These are phyloP conservation scores for Candida pseudofarinosa DNA, from an alignment of 805 yeast species.

Conservation along the genomic window DNA sequence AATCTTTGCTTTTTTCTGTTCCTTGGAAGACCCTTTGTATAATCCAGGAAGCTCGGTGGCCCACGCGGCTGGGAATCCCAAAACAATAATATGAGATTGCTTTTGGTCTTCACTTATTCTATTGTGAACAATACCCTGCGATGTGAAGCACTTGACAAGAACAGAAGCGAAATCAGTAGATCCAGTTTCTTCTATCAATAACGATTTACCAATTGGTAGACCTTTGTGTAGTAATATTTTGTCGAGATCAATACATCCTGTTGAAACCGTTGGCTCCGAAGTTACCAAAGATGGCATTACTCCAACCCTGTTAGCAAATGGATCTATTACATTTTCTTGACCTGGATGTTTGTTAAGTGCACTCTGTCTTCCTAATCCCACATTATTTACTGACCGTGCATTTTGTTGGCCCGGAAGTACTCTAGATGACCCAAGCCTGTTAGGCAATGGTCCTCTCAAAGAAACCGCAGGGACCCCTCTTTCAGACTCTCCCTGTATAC, in stretches of 20 bases:
- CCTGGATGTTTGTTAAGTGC: background rate
- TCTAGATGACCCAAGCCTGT: background rate
- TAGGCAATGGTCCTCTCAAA: slow-evolving; percentile 2
- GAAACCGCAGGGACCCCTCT: slow-evolving; percentile 2
- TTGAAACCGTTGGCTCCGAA: slow-evolving; percentile 71
- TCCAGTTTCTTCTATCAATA: slow-evolving; percentile 77
- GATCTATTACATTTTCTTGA: background rate
- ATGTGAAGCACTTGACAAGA: slow-evolving; percentile 60
- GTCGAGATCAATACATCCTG: slow-evolving; percentile 78
- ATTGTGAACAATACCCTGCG: slow-evolving; percentile 73
- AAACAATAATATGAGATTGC: slow-evolving; percentile 58
- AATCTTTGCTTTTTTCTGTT: slow-evolving; percentile 58
- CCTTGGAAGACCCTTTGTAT: slow-evolving; percentile 64
- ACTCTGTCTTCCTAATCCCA: background rate
- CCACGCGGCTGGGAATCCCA: slow-evolving; percentile 60
- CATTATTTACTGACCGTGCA: slow-evolving; percentile 4
- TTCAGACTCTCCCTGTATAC: background rate
- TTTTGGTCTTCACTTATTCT: slow-evolving; percentile 37
- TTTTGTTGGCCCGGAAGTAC: slow-evolving; percentile 2
- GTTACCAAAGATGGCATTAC: slow-evolving; percentile 73
- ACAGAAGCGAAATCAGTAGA: slow-evolving; percentile 84
- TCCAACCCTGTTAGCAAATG: slow-evolving; percentile 26
- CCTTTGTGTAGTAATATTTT: slow-evolving; percentile 76
- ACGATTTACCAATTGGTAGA: slow-evolving; percentile 68
- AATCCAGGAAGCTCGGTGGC: slow-evolving; percentile 71